Evolutionary conservation across 495 filamentous ascomycete genomes (phyloP).

Genomic region (Aspergillus sclerotioniger): DNA sequence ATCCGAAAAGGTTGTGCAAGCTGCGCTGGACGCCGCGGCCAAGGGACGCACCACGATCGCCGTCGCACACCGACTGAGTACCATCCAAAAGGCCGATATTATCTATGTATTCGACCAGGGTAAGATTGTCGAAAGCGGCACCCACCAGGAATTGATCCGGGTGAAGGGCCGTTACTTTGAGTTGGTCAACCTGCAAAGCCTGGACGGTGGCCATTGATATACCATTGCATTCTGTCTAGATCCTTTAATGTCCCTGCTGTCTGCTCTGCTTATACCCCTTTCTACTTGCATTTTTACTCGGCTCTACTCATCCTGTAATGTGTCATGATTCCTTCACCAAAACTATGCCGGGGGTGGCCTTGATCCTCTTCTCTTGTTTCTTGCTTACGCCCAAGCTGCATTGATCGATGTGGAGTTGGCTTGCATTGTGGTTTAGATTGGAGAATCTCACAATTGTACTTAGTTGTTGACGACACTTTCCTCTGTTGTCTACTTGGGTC

Average conservation of each 20-base stretch:
- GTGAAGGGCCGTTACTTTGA: slow-evolving; percentile 71
- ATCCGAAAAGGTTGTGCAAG: slow-evolving; percentile 80
- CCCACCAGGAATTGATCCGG: slow-evolving; percentile 63
- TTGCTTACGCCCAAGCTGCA: background rate
- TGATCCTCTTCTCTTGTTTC: slow-evolving; percentile 4
- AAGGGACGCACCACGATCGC: slow-evolving; percentile 75
- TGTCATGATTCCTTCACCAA: slow-evolving; percentile 7
- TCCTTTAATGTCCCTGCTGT: slow-evolving; percentile 8
- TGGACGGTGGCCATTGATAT: slow-evolving; percentile 57
- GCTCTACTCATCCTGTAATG: slow-evolving; percentile 8
- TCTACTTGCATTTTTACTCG: background rate
- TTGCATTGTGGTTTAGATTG: slow-evolving; percentile 6
- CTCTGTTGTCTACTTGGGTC: slow-evolving; percentile 3
- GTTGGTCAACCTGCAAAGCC: slow-evolving; percentile 74
- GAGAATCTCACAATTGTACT: slow-evolving; percentile 3
- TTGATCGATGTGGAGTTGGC: background rate
- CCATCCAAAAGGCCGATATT: slow-evolving; percentile 78
- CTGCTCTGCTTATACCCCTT: slow-evolving; percentile 6
- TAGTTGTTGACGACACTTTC: slow-evolving; percentile 1
- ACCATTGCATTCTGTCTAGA: slow-evolving; percentile 5
- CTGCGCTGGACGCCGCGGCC: slow-evolving; percentile 71
- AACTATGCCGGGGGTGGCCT: background rate
- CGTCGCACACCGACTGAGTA: slow-evolving; percentile 74
- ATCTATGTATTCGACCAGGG: slow-evolving; percentile 85
- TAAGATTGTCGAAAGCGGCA: slow-evolving; percentile 69